phyloP scores from a whole-genome alignment of 73 alveolate genomes.

The Paraurostyla sp. region DNA sequence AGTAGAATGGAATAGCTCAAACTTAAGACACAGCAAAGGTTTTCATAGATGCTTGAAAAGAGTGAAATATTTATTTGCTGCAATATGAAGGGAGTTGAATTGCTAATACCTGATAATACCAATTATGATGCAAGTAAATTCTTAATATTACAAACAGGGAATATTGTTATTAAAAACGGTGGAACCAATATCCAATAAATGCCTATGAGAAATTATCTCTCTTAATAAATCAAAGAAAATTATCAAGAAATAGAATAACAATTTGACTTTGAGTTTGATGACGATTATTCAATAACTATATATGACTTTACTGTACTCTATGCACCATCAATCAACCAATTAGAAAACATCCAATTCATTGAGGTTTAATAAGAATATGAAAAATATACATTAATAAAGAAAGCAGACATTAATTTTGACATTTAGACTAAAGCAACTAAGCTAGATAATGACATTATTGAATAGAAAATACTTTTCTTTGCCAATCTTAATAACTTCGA shows the following conservation, averaged over 20 bases:
- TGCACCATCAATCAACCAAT: background rate
- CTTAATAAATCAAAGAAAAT: background rate
- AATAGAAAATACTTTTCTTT: background rate
- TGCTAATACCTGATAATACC: conserved; percentile 53
- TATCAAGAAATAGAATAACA: background rate
- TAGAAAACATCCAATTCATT: conserved; percentile 15
- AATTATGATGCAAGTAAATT: conserved; percentile 17
- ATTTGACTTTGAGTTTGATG: background rate
- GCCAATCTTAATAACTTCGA: background rate
- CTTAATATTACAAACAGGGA: conserved; percentile 12
- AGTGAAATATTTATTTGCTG: conserved; percentile 26
- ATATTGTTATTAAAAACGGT: conserved; percentile 28
- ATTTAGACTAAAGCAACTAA: background rate
- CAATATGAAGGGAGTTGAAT: conserved; percentile 38
- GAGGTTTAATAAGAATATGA: conserved; percentile 1
- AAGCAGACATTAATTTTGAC: conserved; percentile 30
- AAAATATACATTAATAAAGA: conserved; percentile 5
- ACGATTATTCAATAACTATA: conserved; percentile 1
- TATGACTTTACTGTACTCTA: conserved; percentile 1
- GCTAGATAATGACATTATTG: background rate
- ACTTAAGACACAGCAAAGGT: background rate
- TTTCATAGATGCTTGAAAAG: background rate
- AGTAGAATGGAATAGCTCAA: conserved; percentile 6
- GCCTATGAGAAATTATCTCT: background rate
- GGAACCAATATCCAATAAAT: background rate